These are phyloP conservation scores for Epicoccum nigrum DNA, from an alignment of 2,329 filamentous ascomycete genomes.

Conservation along the genomic window DNA sequence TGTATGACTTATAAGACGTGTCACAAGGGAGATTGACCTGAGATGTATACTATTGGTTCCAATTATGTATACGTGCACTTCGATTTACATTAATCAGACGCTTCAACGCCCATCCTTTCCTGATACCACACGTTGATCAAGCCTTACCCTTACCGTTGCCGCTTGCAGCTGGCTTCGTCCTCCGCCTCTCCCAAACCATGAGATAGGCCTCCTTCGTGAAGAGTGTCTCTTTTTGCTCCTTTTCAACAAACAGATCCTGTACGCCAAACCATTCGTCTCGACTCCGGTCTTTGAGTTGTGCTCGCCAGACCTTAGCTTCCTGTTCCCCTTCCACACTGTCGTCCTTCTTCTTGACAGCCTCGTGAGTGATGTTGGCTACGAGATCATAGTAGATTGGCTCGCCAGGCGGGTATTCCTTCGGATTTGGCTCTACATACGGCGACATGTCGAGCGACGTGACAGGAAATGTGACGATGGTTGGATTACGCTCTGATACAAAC, in stretches of 20 bases:
- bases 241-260: slow-evolving; percentile 92
- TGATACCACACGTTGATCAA: background rate
- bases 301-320: slow-evolving; percentile 94
- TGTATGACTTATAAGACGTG: no score
- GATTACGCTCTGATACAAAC: slow-evolving; percentile 94
- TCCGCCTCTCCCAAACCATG: slow-evolving; percentile 93
- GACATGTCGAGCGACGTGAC: slow-evolving; percentile 83
- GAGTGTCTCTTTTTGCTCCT: slow-evolving; percentile 84
- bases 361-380: slow-evolving; percentile 91
- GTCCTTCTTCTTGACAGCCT: slow-evolving; percentile 76
- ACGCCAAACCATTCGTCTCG: slow-evolving; percentile 89
- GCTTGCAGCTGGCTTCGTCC: slow-evolving; percentile 33
- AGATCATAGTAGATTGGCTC: slow-evolving; percentile 95
- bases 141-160: slow-evolving; percentile 26
- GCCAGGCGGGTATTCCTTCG: slow-evolving; percentile 68
- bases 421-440: slow-evolving; percentile 90
- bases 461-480: slow-evolving; percentile 96
- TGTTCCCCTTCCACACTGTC: slow-evolving; percentile 87
- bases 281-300: slow-evolving; percentile 82
- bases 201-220: slow-evolving; percentile 94
- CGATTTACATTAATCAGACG: background rate
- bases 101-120: background rate
- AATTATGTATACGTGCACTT: background rate
- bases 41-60: no score
- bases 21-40: no score